phyloP scores from a whole-genome alignment of 768 basidiomycete genomes.

The Leccinum incarnatum region DNA sequence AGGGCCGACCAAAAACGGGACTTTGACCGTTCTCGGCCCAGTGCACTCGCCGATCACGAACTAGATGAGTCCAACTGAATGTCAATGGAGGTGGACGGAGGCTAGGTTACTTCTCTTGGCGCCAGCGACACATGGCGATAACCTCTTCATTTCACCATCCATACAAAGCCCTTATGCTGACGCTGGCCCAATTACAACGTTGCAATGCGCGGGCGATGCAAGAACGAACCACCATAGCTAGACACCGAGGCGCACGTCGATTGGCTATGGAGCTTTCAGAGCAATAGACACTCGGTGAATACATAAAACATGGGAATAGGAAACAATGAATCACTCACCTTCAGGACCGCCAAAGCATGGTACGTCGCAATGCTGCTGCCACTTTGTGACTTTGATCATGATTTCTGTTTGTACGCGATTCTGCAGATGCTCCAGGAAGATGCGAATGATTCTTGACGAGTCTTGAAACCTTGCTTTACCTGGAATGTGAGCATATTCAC shows the following conservation, averaged over 20 bases:
- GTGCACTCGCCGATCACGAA: neutral
- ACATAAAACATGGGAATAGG: neutral
- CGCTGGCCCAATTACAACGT: neutral
- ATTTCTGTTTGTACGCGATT: neutral
- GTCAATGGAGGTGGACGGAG: conserved; percentile 2
- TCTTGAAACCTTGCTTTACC: neutral
- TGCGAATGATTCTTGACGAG: neutral
- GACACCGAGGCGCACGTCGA: neutral
- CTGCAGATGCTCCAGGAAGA: neutral
- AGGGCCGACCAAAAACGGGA: neutral
- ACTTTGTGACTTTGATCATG: neutral
- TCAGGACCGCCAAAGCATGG: neutral
- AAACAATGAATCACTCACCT: neutral
- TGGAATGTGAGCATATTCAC: conserved; percentile 1
- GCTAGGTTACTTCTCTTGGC: conserved; percentile 1
- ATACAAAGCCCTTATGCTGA: neutral
- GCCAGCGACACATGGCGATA: neutral
- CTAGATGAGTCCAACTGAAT: neutral
- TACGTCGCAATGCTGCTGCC: neutral
- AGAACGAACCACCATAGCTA: neutral
- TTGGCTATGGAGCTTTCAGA: neutral
- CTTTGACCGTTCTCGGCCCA: neutral
- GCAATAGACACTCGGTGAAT: neutral
- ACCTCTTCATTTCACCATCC: conserved; percentile 1
- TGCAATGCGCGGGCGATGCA: neutral